A percentile compares a stretch with the other conserved stretches of the same genome.
Conservation (phyloP, 2,329 filamentous ascomycete genomes). For the Hymenoscyphus scutula region DNA sequence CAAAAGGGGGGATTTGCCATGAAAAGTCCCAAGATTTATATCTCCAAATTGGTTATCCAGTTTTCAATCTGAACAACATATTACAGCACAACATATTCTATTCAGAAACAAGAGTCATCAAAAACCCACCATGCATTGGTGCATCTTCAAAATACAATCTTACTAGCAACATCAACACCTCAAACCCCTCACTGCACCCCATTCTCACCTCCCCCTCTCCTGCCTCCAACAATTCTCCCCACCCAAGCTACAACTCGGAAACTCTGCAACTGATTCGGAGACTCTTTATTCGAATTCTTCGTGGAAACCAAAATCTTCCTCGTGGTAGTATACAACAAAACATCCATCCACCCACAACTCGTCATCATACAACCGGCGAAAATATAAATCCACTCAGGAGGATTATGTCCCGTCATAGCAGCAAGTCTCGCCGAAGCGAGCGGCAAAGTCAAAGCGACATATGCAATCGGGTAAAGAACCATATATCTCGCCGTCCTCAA, state of each 20-base stretch:
- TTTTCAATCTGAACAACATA: too few species aligned
- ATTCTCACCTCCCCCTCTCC: background rate
- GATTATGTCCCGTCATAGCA: background rate
- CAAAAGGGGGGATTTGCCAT: too few species aligned
- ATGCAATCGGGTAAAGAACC: slow-evolving; percentile 18
- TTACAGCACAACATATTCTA: too few species aligned
- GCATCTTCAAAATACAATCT: too few species aligned
- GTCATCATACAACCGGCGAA: slow-evolving; percentile 11
- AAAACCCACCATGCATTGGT: too few species aligned
- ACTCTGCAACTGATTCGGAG: background rate
- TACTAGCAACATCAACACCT: too few species aligned
- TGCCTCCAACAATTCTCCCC: background rate
- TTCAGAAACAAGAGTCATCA: too few species aligned
- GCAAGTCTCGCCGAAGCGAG: slow-evolving; percentile 12
- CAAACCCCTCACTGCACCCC: background rate
- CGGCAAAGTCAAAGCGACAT: slow-evolving; percentile 14
- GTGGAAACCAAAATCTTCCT: background rate
- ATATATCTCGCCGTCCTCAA: slow-evolving; percentile 10
- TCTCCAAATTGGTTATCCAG: too few species aligned
- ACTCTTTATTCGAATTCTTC: background rate
- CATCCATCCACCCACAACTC: slow-evolving; percentile 10
- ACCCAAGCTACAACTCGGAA: background rate
- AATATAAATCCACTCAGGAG: slow-evolving; percentile 3
- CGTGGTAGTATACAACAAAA: slow-evolving; percentile 12
- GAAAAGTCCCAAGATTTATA: too few species aligned